A percentile compares a stretch with the other conserved stretches of the same genome.
Conservation (phyloP, 2,329 filamentous ascomycete genomes). For the Parasarocladium wereldwijsianum region DNA sequence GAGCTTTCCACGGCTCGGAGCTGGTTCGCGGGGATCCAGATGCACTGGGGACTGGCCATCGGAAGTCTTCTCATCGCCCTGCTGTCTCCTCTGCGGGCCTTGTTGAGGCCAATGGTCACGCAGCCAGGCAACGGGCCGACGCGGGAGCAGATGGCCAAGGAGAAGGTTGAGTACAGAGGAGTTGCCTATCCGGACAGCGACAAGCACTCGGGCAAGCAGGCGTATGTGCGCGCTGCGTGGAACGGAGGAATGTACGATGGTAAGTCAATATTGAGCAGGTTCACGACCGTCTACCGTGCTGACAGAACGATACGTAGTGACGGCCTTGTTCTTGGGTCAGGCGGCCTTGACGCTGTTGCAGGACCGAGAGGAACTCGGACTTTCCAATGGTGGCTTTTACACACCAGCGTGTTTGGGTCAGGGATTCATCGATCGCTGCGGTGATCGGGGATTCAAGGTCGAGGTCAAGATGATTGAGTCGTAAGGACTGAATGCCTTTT, state of each 20-base stretch:
- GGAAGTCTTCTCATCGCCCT: constrained; percentile 27
- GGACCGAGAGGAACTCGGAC: constrained; percentile 28
- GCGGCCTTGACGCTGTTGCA: constrained; percentile 51
- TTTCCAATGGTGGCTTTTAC: constrained; percentile 49
- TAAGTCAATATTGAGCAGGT: constrained; percentile 24
- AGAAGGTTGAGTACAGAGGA: constrained; percentile 48
- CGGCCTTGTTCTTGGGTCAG: constrained; percentile 47
- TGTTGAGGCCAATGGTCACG: constrained; percentile 28
- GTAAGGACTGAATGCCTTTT: too few species aligned
- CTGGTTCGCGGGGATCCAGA: constrained; percentile 30
- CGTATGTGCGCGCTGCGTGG: constrained; percentile 33
- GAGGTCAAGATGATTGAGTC: constrained; percentile 34
- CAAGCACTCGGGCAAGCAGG: constrained; percentile 24
- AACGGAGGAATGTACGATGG: constrained; percentile 50
- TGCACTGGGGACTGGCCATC: constrained; percentile 33
- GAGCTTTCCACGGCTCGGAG: constrained; percentile 38
- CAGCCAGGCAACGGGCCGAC: constrained; percentile 41
- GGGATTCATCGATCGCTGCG: constrained; percentile 47
- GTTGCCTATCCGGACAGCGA: constrained; percentile 46
- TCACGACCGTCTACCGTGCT: not conserved
- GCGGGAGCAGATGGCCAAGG: constrained; percentile 36
- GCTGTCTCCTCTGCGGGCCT: constrained; percentile 27
- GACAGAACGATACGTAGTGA: constrained; percentile 32
- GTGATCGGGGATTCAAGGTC: constrained; percentile 46
- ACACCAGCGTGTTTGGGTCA: constrained; percentile 61